phyloP scores from a whole-genome alignment of 2,329 filamentous ascomycete genomes.

The Claviceps monticola region DNA sequence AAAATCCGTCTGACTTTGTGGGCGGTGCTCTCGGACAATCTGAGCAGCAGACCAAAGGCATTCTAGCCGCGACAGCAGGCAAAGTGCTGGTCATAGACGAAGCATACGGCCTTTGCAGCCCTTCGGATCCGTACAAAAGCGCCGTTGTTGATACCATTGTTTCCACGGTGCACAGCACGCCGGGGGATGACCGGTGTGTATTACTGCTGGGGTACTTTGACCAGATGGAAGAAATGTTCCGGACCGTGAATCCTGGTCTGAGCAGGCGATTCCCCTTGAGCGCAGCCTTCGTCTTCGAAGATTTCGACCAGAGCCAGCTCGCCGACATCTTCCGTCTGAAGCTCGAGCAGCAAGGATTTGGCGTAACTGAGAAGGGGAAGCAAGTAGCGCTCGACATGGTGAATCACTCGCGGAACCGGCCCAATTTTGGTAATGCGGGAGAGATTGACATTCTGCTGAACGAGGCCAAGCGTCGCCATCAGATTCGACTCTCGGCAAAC shows the following conservation, averaged over 20 bases:
- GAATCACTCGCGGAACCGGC: constrained; percentile 43
- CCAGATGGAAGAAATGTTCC: constrained; percentile 58
- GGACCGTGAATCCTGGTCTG: constrained; percentile 59
- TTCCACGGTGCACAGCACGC: constrained; percentile 54
- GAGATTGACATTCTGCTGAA: constrained; percentile 56
- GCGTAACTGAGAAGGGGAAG: constrained; percentile 36
- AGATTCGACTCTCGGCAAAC: constrained; percentile 13
- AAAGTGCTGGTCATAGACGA: constrained; percentile 75
- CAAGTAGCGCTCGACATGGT: constrained; percentile 46
- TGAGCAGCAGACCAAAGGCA: constrained; percentile 57
- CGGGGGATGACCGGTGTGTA: constrained; percentile 60
- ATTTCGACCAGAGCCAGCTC: constrained; percentile 48
- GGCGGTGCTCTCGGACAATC: constrained; percentile 50
- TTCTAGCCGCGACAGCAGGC: constrained; percentile 49
- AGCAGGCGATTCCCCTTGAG: constrained; percentile 49
- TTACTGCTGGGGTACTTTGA: constrained; percentile 57
- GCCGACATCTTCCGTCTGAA: constrained; percentile 48
- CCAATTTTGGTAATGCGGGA: constrained; percentile 63
- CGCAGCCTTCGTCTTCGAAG: constrained; percentile 53
- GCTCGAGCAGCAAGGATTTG: constrained; percentile 40
- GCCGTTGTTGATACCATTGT: constrained; percentile 64
- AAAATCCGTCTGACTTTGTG: constrained; percentile 63
- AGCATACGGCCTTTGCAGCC: constrained; percentile 51
- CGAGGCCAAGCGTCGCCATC: constrained; percentile 33
- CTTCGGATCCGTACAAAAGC: constrained; percentile 35